Percentiles rank a stretch among this genome's conserved stretches.
Evolutionary conservation across 2,329 filamentous ascomycete genomes (phyloP).

Genomic region (Corniculantispora saksenae): DNA sequence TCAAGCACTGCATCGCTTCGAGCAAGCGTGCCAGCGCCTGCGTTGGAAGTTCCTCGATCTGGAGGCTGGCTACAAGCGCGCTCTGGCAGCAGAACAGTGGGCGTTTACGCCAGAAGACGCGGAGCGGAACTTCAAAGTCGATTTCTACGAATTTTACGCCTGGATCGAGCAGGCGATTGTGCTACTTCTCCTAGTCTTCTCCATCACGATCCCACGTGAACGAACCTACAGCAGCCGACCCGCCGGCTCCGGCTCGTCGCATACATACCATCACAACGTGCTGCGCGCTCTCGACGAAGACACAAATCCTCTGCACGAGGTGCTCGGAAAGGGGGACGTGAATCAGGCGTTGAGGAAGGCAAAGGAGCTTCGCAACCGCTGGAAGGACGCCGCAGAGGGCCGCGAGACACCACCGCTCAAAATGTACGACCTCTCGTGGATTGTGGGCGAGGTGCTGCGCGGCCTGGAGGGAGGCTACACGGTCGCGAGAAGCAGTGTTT

Average conservation of each 20-base stretch:
- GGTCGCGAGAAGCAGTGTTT: slow-evolving; percentile 50
- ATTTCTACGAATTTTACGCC: slow-evolving; percentile 77
- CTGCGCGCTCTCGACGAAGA: slow-evolving; percentile 60
- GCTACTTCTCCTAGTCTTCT: slow-evolving; percentile 65
- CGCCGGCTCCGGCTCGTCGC: slow-evolving; percentile 29
- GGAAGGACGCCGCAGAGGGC: slow-evolving; percentile 66
- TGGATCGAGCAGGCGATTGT: slow-evolving; percentile 71
- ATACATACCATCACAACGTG: slow-evolving; percentile 71
- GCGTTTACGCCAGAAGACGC: slow-evolving; percentile 45
- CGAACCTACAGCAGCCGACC: slow-evolving; percentile 2
- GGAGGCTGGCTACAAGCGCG: slow-evolving; percentile 55
- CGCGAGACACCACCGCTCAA: slow-evolving; percentile 45
- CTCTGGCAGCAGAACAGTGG: slow-evolving; percentile 40
- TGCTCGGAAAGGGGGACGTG: slow-evolving; percentile 57
- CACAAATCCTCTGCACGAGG: slow-evolving; percentile 55
- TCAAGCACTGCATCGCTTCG: slow-evolving; percentile 58
- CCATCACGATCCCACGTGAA: slow-evolving; percentile 49
- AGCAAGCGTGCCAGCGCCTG: slow-evolving; percentile 60
- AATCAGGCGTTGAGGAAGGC: slow-evolving; percentile 61
- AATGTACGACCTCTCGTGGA: slow-evolving; percentile 62
- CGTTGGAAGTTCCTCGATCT: slow-evolving; percentile 66
- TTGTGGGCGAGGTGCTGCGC: slow-evolving; percentile 56
- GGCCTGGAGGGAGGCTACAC: slow-evolving; percentile 61
- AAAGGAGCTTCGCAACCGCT: slow-evolving; percentile 70
- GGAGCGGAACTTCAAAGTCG: slow-evolving; percentile 73